phyloP scores from a whole-genome alignment of 2,329 filamentous ascomycete genomes.

The Arthrobotrys megalospora region DNA sequence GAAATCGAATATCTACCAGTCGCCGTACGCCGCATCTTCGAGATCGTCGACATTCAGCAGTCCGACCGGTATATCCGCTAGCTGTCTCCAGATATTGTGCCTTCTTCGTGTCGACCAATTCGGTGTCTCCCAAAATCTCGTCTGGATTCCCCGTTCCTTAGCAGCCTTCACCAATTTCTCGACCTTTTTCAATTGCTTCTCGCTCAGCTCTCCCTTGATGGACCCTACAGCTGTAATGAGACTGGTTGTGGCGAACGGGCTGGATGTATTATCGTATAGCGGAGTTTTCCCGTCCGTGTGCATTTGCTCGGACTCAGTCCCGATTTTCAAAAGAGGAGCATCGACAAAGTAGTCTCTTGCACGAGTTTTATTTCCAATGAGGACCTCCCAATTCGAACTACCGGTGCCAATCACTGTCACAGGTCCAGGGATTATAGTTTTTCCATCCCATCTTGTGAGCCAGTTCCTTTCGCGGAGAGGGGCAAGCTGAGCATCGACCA shows the following conservation, averaged over 20 bases:
- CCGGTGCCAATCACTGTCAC: conserved; percentile 80
- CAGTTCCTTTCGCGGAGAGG: conserved; percentile 75
- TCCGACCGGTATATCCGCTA: conserved; percentile 74
- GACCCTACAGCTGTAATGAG: conserved; percentile 32
- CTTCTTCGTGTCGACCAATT: conserved; percentile 73
- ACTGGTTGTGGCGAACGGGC: conserved; percentile 43
- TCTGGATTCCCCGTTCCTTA: conserved; percentile 72
- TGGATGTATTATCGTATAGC: conserved; percentile 62
- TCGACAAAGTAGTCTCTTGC: conserved; percentile 78
- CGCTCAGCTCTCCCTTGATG: conserved; percentile 60
- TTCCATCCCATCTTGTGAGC: conserved; percentile 72
- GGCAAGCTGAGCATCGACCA: conserved; percentile 73
- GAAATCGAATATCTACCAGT: conserved; percentile 62
- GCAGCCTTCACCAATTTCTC: conserved; percentile 65
- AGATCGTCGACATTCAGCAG: conserved; percentile 77
- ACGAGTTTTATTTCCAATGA: conserved; percentile 71
- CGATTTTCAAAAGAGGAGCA: conserved; percentile 71
- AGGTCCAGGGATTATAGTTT: conserved; percentile 68
- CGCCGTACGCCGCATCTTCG: conserved; percentile 67
- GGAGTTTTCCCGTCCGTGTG: conserved; percentile 64
- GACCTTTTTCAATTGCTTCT: conserved; percentile 61
- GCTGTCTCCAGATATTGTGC: conserved; percentile 73
- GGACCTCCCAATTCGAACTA: conserved; percentile 72
- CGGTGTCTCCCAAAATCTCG: conserved; percentile 75
- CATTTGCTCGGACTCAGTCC: conserved; percentile 62